Evolutionary conservation across 2,329 filamentous ascomycete species (phyloP).

Genomic region (Cladosporium halotolerans): DNA sequence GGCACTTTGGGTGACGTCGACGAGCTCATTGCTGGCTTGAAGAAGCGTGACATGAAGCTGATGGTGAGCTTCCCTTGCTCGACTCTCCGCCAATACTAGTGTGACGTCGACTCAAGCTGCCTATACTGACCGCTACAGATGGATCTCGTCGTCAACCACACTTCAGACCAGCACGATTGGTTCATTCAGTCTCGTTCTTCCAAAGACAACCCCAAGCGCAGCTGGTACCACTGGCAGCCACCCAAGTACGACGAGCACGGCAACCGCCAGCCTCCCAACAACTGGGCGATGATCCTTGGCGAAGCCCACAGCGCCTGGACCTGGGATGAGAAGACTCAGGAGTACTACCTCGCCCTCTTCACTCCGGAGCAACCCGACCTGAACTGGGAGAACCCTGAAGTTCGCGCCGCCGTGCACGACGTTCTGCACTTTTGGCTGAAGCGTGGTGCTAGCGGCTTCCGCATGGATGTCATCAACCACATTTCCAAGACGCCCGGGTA

Average conservation of each 20-base stretch:
- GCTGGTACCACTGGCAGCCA: slow-evolving; percentile 63
- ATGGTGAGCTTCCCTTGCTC: slow-evolving; percentile 24
- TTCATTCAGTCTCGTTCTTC: slow-evolving; percentile 50
- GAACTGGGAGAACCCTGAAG: slow-evolving; percentile 43
- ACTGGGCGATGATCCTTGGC: slow-evolving; percentile 37
- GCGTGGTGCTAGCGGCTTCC: slow-evolving; percentile 41
- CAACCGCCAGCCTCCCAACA: slow-evolving; percentile 54
- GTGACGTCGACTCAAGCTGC: too few relatives aligned
- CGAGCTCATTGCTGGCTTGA: slow-evolving; percentile 36
- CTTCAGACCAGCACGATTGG: slow-evolving; percentile 47
- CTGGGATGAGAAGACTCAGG: slow-evolving; percentile 41
- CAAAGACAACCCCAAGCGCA: slow-evolving; percentile 47
- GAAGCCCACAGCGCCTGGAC: slow-evolving; percentile 38
- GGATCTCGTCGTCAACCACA: slow-evolving; percentile 25
- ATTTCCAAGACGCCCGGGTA: slow-evolving; percentile 41
- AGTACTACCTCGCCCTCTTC: slow-evolving; percentile 45
- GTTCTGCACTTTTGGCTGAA: slow-evolving; percentile 45
- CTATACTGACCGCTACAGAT: background rate
- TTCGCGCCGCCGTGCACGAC: slow-evolving; percentile 41
- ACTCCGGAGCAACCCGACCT: slow-evolving; percentile 43
- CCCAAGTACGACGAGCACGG: slow-evolving; percentile 49
- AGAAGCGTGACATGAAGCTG: slow-evolving; percentile 42
- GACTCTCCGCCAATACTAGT: too few relatives aligned
- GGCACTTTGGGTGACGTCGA: slow-evolving; percentile 43
- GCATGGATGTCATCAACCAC: slow-evolving; percentile 45